These are phyloP conservation scores for Hyaloscypha hepaticicola DNA, from an alignment of 495 filamentous ascomycete genomes.

Conservation along the genomic window DNA sequence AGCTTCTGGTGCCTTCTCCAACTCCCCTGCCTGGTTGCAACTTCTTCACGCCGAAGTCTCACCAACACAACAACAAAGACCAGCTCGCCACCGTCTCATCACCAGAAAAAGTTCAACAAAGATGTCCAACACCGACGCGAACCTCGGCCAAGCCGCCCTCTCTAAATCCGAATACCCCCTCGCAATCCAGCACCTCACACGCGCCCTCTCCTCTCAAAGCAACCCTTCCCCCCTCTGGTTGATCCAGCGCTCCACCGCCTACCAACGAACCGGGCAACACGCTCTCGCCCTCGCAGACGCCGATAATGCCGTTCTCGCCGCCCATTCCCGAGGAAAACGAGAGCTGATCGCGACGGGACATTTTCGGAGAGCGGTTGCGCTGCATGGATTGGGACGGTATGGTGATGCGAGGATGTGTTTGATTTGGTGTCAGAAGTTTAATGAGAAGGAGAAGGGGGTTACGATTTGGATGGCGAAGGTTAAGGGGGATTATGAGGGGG, in stretches of 20 bases:
- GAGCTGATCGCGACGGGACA: constrained; percentile 80
- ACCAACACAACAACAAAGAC: neutral
- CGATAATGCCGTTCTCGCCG: constrained; percentile 69
- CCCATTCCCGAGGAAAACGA: constrained; percentile 70
- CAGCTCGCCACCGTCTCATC: constrained; percentile 18
- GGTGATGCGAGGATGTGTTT: constrained; percentile 78
- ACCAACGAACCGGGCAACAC: constrained; percentile 56
- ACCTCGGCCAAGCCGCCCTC: constrained; percentile 64
- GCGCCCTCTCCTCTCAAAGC: constrained; percentile 55
- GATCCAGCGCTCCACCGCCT: constrained; percentile 82
- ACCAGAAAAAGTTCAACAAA: neutral
- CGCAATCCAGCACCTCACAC: constrained; percentile 73
- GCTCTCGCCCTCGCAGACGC: constrained; percentile 72
- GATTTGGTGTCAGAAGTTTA: constrained; percentile 58
- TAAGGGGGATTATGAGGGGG: constrained; percentile 46
- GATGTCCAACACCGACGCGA: constrained; percentile 42
- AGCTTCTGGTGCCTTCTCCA: constrained; percentile 8
- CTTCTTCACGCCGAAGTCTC: neutral
- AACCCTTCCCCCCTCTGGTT: constrained; percentile 76
- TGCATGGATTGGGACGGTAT: constrained; percentile 68
- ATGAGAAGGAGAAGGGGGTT: constrained; percentile 59
- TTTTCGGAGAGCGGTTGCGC: constrained; percentile 72
- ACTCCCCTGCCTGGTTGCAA: neutral
- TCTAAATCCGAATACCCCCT: constrained; percentile 56
- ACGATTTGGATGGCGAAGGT: constrained; percentile 63